Conservation (phyloP, 2,329 filamentous ascomycete species). For the Cladosporium cucumerinum region DNA sequence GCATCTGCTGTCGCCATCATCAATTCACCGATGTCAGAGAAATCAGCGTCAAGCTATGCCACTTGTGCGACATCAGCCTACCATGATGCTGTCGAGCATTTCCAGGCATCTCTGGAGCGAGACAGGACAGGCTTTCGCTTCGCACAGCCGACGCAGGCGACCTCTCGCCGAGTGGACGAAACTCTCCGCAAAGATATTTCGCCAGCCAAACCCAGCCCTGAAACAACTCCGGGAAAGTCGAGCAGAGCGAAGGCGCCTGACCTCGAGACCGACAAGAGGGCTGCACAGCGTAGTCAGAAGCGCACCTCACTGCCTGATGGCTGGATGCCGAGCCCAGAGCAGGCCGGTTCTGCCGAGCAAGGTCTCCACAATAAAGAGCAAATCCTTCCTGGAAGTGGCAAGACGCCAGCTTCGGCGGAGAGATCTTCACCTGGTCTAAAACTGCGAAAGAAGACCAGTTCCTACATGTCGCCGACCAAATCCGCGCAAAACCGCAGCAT, state of each 20-base stretch:
- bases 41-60: not conserved
- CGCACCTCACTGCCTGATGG: constrained; percentile 28
- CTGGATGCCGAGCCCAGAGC: constrained; percentile 29
- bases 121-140: constrained; percentile 24
- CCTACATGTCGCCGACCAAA: constrained; percentile 34
- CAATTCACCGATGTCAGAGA: not conserved
- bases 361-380: not conserved
- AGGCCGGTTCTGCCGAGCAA: constrained; percentile 23
- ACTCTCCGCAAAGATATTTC: constrained; percentile 25
- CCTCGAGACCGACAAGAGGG: constrained; percentile 20
- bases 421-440: not conserved
- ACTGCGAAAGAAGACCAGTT: constrained; percentile 30
- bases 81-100: constrained; percentile 9
- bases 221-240: constrained; percentile 23
- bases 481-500: constrained; percentile 17
- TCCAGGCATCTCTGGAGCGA: not conserved
- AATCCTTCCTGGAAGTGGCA: not conserved
- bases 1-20: not conserved
- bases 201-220: not conserved
- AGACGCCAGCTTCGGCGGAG: not conserved
- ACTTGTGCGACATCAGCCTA: not conserved
- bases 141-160: constrained; percentile 32
- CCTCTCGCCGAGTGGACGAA: constrained; percentile 25
- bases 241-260: constrained; percentile 19
- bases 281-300: constrained; percentile 24